These are phyloP conservation scores for Aspergillus leporis DNA, from an alignment of 495 filamentous ascomycete genomes.

Conservation along the genomic window DNA sequence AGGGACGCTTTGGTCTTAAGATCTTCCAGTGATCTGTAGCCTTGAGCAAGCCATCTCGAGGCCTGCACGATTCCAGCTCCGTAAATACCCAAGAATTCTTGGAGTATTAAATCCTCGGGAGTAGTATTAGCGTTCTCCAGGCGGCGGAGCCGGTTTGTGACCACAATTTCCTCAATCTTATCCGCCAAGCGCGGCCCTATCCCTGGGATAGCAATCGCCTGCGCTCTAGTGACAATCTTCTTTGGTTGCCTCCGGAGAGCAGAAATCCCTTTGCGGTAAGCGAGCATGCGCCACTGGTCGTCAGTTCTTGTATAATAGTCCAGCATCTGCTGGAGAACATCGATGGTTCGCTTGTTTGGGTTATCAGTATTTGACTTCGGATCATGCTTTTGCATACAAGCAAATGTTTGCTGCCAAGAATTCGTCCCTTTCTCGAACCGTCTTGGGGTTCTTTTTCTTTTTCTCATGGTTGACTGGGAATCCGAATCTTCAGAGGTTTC, in stretches of 20 bases:
- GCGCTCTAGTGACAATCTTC: constrained; percentile 64
- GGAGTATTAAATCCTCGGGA: constrained; percentile 61
- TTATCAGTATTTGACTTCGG: constrained; percentile 36
- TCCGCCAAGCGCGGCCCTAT: constrained; percentile 76
- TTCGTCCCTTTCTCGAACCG: constrained; percentile 1
- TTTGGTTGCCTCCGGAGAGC: constrained; percentile 66
- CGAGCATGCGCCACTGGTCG: constrained; percentile 78
- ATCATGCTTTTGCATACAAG: constrained; percentile 67
- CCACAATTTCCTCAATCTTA: constrained; percentile 91
- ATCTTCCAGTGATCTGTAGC: constrained; percentile 74
- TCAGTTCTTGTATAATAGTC: constrained; percentile 73
- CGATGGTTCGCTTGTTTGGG: constrained; percentile 76
- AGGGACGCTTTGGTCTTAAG: constrained; percentile 63
- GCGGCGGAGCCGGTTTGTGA: constrained; percentile 71
- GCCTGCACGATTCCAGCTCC: constrained; percentile 73
- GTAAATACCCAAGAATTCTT: constrained; percentile 75
- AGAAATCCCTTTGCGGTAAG: constrained; percentile 79
- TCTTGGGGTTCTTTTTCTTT: constrained; percentile 25
- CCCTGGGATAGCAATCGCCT: constrained; percentile 67
- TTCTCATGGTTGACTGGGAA: constrained; percentile 30
- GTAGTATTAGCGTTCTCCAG: constrained; percentile 69
- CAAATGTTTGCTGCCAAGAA: constrained; percentile 56
- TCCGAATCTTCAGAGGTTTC: constrained; percentile 22
- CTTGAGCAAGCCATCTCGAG: constrained; percentile 74
- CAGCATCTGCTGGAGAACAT: constrained; percentile 77